Evolutionary conservation across 2,329 filamentous ascomycete genomes (phyloP).

Genomic region (Dryadomyces quercus-mongolicae): DNA sequence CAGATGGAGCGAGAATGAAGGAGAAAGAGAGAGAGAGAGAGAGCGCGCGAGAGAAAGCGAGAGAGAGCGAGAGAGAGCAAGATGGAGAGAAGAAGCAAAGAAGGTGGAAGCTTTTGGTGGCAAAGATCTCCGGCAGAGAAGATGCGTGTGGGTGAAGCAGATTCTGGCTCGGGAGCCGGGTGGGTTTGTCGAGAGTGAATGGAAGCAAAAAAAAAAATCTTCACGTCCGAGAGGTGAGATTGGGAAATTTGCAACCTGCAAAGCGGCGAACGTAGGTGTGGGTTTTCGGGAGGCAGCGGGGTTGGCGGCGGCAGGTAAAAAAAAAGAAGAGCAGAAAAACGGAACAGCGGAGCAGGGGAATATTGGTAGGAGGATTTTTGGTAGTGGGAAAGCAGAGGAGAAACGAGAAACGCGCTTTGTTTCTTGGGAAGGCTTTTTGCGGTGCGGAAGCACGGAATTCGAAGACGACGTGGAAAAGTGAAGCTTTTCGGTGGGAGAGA

Average conservation of each 20-base stretch:
- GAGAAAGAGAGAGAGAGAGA: not conserved
- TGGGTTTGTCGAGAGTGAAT: not conserved
- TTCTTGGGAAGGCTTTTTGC: too few species aligned
- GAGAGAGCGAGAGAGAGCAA: not conserved
- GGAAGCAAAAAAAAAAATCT: not conserved
- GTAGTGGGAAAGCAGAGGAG: not conserved
- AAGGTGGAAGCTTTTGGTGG: not conserved
- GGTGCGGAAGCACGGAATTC: not conserved
- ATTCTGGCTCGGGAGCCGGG: too few species aligned
- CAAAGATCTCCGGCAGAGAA: not conserved
- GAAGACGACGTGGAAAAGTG: not conserved
- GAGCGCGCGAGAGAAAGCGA: not conserved
- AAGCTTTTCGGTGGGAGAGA: not conserved
- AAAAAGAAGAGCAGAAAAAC: not conserved
- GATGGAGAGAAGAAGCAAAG: not conserved
- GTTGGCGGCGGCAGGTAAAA: not conserved
- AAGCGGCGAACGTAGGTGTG: conserved; percentile 1
- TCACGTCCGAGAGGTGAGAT: not conserved
- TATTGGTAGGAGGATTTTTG: not conserved
- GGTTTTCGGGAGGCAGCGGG: conserved; percentile 2
- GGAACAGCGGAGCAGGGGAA: not conserved
- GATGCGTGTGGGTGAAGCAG: not conserved
- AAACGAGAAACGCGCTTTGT: not conserved
- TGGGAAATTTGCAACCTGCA: not conserved
- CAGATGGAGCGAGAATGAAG: not conserved